Conservation (phyloP, 1,284 basidiomycete genomes). For the Leccinum subrobustum region DNA sequence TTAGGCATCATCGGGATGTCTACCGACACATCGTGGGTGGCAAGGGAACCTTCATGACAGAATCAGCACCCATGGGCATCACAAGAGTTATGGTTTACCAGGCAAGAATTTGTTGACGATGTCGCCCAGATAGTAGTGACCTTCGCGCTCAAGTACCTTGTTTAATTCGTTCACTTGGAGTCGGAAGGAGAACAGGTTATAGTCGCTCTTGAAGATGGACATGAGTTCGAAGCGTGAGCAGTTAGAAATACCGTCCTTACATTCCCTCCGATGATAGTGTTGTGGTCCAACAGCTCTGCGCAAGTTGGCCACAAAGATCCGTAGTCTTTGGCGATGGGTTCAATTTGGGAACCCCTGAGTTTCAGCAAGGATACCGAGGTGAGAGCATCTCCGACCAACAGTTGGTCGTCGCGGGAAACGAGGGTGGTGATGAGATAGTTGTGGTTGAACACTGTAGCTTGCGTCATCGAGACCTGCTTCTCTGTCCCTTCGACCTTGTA, state of each 20-base stretch:
- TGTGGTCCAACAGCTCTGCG: constrained; percentile 52
- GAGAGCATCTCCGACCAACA: constrained; percentile 78
- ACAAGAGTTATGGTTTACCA: constrained; percentile 39
- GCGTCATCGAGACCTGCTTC: constrained; percentile 37
- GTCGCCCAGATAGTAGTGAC: constrained; percentile 69
- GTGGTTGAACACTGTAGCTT: constrained; percentile 68
- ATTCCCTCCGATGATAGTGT: constrained; percentile 73
- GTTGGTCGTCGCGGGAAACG: constrained; percentile 47
- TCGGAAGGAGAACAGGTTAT: constrained; percentile 75
- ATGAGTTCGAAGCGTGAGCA: neutral
- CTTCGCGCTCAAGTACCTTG: constrained; percentile 55
- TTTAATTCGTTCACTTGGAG: constrained; percentile 43
- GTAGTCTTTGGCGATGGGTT: constrained; percentile 74
- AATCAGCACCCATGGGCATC: constrained; percentile 7
- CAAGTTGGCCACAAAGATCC: constrained; percentile 70
- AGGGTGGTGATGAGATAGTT: constrained; percentile 77
- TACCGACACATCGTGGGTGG: constrained; percentile 36
- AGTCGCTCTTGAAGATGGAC: constrained; percentile 56
- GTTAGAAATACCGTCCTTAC: constrained; percentile 43
- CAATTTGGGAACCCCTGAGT: constrained; percentile 47
- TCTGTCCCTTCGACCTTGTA: constrained; percentile 41
- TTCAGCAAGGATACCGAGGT: constrained; percentile 77
- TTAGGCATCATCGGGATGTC: constrained; percentile 49
- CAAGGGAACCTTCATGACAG: constrained; percentile 42
- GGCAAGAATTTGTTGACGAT: constrained; percentile 66